A percentile compares a stretch with the other conserved stretches of the same genome.
Evolutionary conservation across 202 grass and related monocot species (phyloP).

Genomic region (Carex arenaria): DNA sequence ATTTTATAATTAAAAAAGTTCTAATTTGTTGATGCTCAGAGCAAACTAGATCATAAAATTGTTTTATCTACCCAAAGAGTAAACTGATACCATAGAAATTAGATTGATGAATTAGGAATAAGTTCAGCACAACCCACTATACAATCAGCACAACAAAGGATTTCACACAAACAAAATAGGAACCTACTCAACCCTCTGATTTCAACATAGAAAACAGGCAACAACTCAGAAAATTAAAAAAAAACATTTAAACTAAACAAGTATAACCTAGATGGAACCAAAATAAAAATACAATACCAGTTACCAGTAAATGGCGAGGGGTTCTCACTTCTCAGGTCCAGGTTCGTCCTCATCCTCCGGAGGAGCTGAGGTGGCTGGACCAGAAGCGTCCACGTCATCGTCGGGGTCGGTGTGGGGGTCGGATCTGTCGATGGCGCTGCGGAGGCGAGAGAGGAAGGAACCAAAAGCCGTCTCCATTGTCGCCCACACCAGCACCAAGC

Average conservation of each 20-base stretch:
- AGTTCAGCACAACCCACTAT: background rate
- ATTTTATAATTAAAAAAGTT: background rate
- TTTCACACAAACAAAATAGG: background rate
- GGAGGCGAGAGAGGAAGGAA: slow-evolving; percentile 71
- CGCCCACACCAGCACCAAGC: slow-evolving; percentile 67
- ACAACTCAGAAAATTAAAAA: background rate
- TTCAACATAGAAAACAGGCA: background rate
- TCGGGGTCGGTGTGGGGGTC: slow-evolving; percentile 62
- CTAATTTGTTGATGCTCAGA: background rate
- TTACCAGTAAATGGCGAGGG: background rate
- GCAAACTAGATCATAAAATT: background rate
- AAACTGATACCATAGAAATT: background rate
- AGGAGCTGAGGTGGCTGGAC: slow-evolving; percentile 9
- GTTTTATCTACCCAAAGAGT: background rate
- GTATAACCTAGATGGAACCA: background rate
- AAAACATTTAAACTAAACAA: background rate
- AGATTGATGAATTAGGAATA: background rate
- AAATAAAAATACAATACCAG: background rate
- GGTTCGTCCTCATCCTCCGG: slow-evolving; percentile 22
- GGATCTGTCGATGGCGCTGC: slow-evolving; percentile 50
- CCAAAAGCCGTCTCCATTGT: slow-evolving; percentile 85
- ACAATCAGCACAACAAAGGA: background rate
- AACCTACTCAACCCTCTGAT: background rate
- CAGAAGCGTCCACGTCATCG: slow-evolving; percentile 16
- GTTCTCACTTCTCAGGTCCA: background rate